Base-by-base conservation (phyloP, 805 yeast genomes). In the Sungouiella thailandica region DNA sequence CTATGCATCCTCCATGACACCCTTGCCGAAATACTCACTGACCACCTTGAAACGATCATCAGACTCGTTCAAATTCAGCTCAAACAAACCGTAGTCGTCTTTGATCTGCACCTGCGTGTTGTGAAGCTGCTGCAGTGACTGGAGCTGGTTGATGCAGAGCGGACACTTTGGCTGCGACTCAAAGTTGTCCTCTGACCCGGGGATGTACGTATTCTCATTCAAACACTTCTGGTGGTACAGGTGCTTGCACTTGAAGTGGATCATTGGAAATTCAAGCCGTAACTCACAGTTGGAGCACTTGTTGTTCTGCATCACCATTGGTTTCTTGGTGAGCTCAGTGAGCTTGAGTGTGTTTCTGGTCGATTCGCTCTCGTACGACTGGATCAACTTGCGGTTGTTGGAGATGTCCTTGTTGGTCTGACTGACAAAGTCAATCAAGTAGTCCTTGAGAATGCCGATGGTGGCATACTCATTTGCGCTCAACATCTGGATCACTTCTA, bases 221-320 rank as follows among this genome's bases (percentile, higher is more conserved):
- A 87, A 58, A 52, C 98, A 93, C 28, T 82, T 66, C 46, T 82
- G 84, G 52, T 93, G 97, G 52, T 76, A 88, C 3, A 93, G 77
- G 50, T 93, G 98, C 19, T 72, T 70, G 61, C 98, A 93, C 43
- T 78, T 74, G 63, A 90, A 93, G 48, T 85, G 94, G 1, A 84
- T 74, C 2, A 81, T 72, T 0, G 97, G 97, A 26, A 80, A 68
- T 38, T 85, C 94, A 14, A 90, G 59, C 9, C 74, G 69, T 27
- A 71, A 62, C 7, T 72, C 65, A 52, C 96, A 89, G 12, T 76
- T 68, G 10, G 76, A 62, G 50, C 96, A 89, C 23, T 65, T 66
- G 17, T 78, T 69, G 41, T 76, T 74, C 46, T 80, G 86, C 3
- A 81, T 60, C 4, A 80, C 71, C 44, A 58, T 70, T 7, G 72